Evolutionary conservation across 345 rosid genomes (phyloP).

Genomic region (Luvunga scandens): DNA sequence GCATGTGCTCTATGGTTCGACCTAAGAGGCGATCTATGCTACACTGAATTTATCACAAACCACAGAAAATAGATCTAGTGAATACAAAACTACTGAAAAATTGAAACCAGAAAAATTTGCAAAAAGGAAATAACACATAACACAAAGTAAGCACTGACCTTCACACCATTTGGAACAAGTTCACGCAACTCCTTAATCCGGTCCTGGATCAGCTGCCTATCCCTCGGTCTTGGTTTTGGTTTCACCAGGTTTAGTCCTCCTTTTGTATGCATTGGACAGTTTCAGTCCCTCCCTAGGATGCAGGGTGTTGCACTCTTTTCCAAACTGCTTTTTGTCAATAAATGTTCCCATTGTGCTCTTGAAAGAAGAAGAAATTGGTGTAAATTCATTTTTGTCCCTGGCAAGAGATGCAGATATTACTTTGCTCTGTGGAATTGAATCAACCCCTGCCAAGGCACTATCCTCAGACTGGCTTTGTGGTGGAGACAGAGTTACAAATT

Average conservation of each 20-base stretch:
- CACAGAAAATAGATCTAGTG: neutral
- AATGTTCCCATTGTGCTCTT: constrained; percentile 24
- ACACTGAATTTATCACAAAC: constrained; percentile 40
- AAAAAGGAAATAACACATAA: neutral
- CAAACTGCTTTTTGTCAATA: constrained; percentile 15
- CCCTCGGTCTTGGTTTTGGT: constrained; percentile 62
- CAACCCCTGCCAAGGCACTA: constrained; percentile 3
- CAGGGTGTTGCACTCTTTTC: neutral
- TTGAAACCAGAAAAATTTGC: neutral
- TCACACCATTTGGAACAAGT: constrained; percentile 59
- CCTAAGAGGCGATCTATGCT: constrained; percentile 72
- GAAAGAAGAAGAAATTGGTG: constrained; percentile 21
- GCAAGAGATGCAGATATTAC: constrained; percentile 18
- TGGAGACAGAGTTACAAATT: constrained; percentile 12
- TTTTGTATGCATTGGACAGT: constrained; percentile 24
- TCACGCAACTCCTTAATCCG: constrained; percentile 64
- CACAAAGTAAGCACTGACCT: constrained; percentile 29
- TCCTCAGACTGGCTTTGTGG: constrained; percentile 11
- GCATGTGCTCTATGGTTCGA: constrained; percentile 56
- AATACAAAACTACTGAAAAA: neutral
- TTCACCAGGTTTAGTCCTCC: constrained; percentile 45
- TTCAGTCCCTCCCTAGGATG: constrained; percentile 27
- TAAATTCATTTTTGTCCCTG: neutral
- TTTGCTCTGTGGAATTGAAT: constrained; percentile 14
- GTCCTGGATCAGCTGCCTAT: constrained; percentile 69